These are phyloP conservation scores for Candolleomyces aberdarensis DNA, from an alignment of 768 basidiomycete species.

Conservation along the genomic window DNA sequence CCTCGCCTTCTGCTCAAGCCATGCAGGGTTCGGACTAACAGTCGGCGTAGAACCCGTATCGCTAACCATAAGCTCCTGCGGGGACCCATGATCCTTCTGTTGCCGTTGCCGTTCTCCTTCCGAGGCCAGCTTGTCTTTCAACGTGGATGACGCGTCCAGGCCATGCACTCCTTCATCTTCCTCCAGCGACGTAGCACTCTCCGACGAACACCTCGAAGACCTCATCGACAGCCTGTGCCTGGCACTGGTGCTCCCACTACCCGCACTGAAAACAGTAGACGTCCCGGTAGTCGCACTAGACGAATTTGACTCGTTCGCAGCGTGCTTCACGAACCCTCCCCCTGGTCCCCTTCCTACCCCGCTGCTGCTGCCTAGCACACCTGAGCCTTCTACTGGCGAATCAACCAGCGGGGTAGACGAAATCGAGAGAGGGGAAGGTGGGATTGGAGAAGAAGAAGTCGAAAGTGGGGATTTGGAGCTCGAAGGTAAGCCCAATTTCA, in stretches of 20 bases:
- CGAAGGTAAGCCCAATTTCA: neutral
- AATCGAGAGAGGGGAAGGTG: constrained; percentile 6
- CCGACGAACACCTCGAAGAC: neutral
- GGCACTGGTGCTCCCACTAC: constrained; percentile 5
- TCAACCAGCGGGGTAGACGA: neutral
- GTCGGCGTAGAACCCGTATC: constrained; percentile 50
- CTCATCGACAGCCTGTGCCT: too few relatives aligned
- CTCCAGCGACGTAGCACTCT: too few relatives aligned
- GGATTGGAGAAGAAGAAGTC: constrained; percentile 15
- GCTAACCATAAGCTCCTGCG: constrained; percentile 38
- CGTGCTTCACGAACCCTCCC: constrained; percentile 7
- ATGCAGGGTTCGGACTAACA: constrained; percentile 48
- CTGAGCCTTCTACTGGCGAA: neutral
- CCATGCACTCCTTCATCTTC: neutral
- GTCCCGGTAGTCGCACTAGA: constrained; percentile 20
- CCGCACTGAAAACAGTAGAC: too few relatives aligned
- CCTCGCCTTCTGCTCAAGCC: constrained; percentile 26
- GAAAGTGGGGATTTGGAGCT: constrained; percentile 1
- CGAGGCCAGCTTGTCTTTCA: neutral
- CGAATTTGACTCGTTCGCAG: constrained; percentile 25
- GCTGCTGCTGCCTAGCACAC: neutral
- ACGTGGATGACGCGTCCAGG: neutral
- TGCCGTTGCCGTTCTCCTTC: constrained; percentile 16
- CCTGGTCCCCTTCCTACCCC: neutral
- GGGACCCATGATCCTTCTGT: neutral